Evolutionary conservation across 2,329 filamentous ascomycete species (phyloP), one percentile per base, ranked within the genome.

Genomic region (Fusarium pilosicola): DNA sequence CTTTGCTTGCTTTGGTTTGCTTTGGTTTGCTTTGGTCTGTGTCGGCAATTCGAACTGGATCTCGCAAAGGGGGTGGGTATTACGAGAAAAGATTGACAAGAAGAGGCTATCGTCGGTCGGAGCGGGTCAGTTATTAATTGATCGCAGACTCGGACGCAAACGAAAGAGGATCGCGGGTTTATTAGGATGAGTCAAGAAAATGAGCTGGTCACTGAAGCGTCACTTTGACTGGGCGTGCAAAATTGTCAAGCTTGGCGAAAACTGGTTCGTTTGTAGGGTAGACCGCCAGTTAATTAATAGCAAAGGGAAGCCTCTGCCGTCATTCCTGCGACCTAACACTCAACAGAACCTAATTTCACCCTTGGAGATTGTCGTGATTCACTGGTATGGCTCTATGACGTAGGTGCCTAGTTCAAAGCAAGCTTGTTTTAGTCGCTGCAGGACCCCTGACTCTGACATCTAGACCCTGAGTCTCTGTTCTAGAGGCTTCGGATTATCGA

Each of bases 351-450:
- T 59, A 39, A 59, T 30, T 48, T 44, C 28, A 34, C 65, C 45
- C 56, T 51, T 59, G 70, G 39, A 64, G 55, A 63, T 74, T 72
- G 51, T 71, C 46, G 59, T 72, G 71, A 74, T 64, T 71, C 70
- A 68, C 63, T 39, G 20, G 55, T 41, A 56, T 60, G 55, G 51
- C 38, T 39, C 46, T 55, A 74, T 74, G 71, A 74, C 71, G 71
- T 74, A 74, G 32, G 32, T 34, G 32, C 32, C 32, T 15, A 3
- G 46, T 13, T 30, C n/a, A 58, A 60, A 32, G 24, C 64, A 62
- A 68, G 67, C 71, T 74, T 74, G 71, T 62, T 74, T 74, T 71
- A 68, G 51, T 42, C 18, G 34, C 32, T 62, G 36, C 8, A 39
- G 68, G 67, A 64, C 62, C 67, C 71, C 46, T 74, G 46, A 41